Percentiles rank a stretch among this genome's conserved stretches.
phyloP scores from a whole-genome alignment of 2,329 filamentous ascomycete genomes.

The Aspergillus hiratsukae region DNA sequence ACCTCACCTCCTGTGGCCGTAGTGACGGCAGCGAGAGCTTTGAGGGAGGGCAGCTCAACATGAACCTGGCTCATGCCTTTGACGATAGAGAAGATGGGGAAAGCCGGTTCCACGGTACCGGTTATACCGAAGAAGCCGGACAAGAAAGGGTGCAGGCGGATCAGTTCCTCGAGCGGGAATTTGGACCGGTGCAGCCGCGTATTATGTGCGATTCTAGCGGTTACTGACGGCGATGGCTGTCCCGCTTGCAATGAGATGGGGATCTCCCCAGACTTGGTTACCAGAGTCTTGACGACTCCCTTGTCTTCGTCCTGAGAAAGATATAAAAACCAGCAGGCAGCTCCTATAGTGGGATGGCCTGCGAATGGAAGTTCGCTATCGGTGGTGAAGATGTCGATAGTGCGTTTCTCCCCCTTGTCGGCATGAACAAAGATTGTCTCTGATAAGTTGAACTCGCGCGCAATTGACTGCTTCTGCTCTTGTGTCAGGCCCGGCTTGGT shows the following conservation, averaged over 20 bases:
- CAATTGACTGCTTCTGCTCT: slow-evolving; percentile 50
- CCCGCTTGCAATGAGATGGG: slow-evolving; percentile 30
- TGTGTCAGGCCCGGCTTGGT: slow-evolving; percentile 37
- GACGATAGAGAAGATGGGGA: slow-evolving; percentile 34
- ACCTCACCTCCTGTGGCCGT: slow-evolving; percentile 19
- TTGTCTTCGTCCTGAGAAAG: slow-evolving; percentile 17
- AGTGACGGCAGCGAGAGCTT: slow-evolving; percentile 47
- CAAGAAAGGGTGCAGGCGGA: slow-evolving; percentile 23
- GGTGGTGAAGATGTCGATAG: slow-evolving; percentile 53
- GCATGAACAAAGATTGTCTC: slow-evolving; percentile 54
- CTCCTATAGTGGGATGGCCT: slow-evolving; percentile 56
- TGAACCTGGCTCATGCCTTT: slow-evolving; percentile 55
- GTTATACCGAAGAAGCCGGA: slow-evolving; percentile 16
- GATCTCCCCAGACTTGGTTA: slow-evolving; percentile 57
- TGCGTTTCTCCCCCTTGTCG: slow-evolving; percentile 13
- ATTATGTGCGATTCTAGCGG: slow-evolving; percentile 33
- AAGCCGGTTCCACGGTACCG: slow-evolving; percentile 6
- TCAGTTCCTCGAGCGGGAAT: slow-evolving; percentile 20
- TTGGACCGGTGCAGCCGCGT: slow-evolving; percentile 30
- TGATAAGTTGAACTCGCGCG: slow-evolving; percentile 55
- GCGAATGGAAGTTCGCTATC: slow-evolving; percentile 53
- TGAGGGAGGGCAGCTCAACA: slow-evolving; percentile 57
- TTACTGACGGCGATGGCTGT: slow-evolving; percentile 1
- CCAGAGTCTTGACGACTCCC: slow-evolving; percentile 32
- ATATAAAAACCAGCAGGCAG: slow-evolving; percentile 45